Evolutionary conservation across 345 rosid genomes (phyloP).

Genomic region (Capsella bursapastoris): DNA sequence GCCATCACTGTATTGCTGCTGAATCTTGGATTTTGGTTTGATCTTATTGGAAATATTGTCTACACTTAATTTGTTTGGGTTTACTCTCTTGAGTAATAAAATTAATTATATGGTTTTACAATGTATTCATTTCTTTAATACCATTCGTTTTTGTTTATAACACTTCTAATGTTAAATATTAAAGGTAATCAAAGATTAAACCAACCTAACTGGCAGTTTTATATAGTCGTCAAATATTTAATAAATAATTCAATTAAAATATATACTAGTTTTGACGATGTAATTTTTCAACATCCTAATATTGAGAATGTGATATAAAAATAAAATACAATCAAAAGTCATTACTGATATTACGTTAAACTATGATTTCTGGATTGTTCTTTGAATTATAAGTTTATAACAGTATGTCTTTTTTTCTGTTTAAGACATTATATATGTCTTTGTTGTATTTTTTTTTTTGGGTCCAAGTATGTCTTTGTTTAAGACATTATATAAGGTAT

Average conservation of each 20-base stretch:
- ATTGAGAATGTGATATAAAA: not conserved
- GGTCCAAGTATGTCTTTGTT: not conserved
- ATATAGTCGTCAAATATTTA: too few species aligned
- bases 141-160: too few species aligned
- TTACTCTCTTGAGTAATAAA: too few species aligned
- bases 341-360: not conserved
- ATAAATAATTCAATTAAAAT: too few species aligned
- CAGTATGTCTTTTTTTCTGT: not conserved
- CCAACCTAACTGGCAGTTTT: too few species aligned
- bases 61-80: too few species aligned
- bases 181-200: too few species aligned
- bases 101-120: too few species aligned
- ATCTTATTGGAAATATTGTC: not conserved
- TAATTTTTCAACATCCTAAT: not conserved
- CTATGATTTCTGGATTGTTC: not conserved
- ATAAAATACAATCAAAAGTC: not conserved
- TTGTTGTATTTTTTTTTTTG: too few species aligned
- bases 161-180: too few species aligned
- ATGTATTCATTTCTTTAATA: too few species aligned
- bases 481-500: not conserved
- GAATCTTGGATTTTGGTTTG: too few species aligned
- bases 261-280: not conserved
- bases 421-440: not conserved
- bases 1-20: not conserved
- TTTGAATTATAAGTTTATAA: not conserved